A percentile compares a stretch with the other conserved stretches of the same genome.
phyloP scores from a whole-genome alignment of 495 filamentous ascomycete genomes.

The Xylaria flabelliformis region DNA sequence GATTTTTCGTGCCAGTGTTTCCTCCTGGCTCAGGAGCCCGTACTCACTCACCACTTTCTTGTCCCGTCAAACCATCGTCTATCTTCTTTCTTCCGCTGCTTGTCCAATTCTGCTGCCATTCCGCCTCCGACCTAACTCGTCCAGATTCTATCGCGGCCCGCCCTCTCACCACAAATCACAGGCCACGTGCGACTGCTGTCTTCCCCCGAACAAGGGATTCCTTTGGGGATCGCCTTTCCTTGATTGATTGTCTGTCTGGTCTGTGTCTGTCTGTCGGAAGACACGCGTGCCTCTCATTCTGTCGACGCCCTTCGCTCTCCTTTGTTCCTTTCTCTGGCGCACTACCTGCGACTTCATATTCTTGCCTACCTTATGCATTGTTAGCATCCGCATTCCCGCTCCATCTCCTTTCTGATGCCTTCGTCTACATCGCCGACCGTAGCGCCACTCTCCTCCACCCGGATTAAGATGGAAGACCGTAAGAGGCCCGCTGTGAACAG shows the following conservation, averaged over 20 bases:
- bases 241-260: conserved; percentile 16
- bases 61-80: conserved; percentile 24
- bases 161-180: conserved; percentile 1
- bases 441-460: conserved; percentile 66
- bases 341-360: conserved; percentile 18
- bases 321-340: conserved; percentile 26
- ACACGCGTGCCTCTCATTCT: conserved; percentile 28
- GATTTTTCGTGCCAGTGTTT: conserved; percentile 43
- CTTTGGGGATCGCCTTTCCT: conserved; percentile 27
- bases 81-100: conserved; percentile 24
- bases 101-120: conserved; percentile 30
- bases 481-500: conserved; percentile 81
- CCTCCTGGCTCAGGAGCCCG: conserved; percentile 31
- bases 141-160: neutral
- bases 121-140: conserved; percentile 23
- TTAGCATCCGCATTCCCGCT: conserved; percentile 29
- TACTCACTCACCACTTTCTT: conserved; percentile 28
- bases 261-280: conserved; percentile 7
- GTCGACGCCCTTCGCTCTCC: conserved; percentile 19
- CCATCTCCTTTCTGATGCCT: conserved; percentile 70
- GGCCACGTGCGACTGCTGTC: conserved; percentile 27
- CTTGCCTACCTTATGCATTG: conserved; percentile 38
- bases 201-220: conserved; percentile 25
- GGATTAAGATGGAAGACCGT: conserved; percentile 95
- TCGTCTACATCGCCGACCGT: conserved; percentile 74